These are phyloP conservation scores for Leccinum longicurvipes DNA, from an alignment of 768 basidiomycete genomes.

Conservation along the genomic window DNA sequence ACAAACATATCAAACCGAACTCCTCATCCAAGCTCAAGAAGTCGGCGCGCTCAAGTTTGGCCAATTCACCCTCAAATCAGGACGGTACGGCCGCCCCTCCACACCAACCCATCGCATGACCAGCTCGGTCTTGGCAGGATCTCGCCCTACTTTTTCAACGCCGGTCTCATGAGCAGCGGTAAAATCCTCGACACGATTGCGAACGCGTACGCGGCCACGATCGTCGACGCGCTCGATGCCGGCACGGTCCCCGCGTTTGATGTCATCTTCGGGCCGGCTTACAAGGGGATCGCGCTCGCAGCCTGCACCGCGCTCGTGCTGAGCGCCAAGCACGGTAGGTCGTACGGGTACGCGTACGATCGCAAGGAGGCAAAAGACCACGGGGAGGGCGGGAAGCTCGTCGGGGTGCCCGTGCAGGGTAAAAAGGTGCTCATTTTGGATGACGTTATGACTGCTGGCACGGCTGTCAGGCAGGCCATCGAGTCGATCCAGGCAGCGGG, in stretches of 20 bases:
- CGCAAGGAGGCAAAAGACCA: constrained; percentile 96
- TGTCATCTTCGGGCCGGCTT: constrained; percentile 93
- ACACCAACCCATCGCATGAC: neutral
- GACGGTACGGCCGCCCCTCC: constrained; percentile 57
- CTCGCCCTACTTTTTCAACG: constrained; percentile 98
- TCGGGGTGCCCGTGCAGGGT: constrained; percentile 80
- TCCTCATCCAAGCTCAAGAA: constrained; percentile 66
- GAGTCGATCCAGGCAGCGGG: constrained; percentile 64
- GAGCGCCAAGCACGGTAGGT: constrained; percentile 56
- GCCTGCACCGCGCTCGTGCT: constrained; percentile 79
- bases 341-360: constrained; percentile 86
- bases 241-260: constrained; percentile 51
- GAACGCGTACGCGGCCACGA: constrained; percentile 79
- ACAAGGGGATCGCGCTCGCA: constrained; percentile 95
- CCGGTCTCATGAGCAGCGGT: constrained; percentile 82
- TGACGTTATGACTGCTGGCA: constrained; percentile 94
- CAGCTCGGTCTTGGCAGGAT: constrained; percentile 38
- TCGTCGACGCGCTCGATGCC: constrained; percentile 46
- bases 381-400: constrained; percentile 90
- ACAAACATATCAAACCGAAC: constrained; percentile 53
- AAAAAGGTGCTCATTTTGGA: constrained; percentile 86
- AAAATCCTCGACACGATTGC: constrained; percentile 75
- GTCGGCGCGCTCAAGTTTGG: constrained; percentile 86
- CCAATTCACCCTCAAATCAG: constrained; percentile 90
- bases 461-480: constrained; percentile 82